Evolutionary conservation across 768 basidiomycete genomes (phyloP).

Genomic region (Lyophyllum atratum): DNA sequence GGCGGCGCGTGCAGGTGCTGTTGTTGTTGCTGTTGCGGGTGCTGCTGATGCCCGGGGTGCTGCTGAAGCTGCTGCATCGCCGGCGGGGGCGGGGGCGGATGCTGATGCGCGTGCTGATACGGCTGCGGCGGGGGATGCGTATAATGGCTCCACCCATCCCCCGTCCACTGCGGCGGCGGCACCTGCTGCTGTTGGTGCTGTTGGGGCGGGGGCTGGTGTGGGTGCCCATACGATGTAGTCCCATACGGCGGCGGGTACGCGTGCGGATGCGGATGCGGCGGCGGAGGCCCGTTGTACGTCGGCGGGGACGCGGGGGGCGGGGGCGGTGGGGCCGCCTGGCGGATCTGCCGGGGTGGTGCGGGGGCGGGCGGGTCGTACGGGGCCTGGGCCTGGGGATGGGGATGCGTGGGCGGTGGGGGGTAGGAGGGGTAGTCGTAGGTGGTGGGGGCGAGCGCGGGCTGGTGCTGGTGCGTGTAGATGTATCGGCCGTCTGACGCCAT

Average conservation of each 20-base stretch:
- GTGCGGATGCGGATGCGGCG: slow-evolving; percentile 34
- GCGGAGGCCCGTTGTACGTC: slow-evolving; percentile 15
- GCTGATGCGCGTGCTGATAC: slow-evolving; percentile 23
- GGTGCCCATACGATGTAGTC: not conserved
- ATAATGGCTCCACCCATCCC: slow-evolving; percentile 36
- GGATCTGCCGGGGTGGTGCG: not conserved
- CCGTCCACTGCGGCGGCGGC: slow-evolving; percentile 35
- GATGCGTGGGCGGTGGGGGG: not conserved
- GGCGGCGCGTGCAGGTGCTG: slow-evolving; percentile 2
- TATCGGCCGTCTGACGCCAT: slow-evolving; percentile 58
- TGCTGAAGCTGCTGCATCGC: slow-evolving; percentile 3
- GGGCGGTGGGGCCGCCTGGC: not conserved
- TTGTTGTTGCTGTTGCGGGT: not conserved
- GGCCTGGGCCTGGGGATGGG: not conserved
- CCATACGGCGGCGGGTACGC: slow-evolving; percentile 10
- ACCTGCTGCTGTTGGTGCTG: slow-evolving; percentile 16
- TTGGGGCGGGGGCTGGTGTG: slow-evolving; percentile 9
- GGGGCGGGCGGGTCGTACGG: not conserved
- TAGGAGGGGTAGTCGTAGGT: not conserved
- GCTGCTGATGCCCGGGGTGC: not conserved
- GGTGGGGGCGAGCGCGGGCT: slow-evolving; percentile 6
- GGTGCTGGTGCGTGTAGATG: slow-evolving; percentile 46
- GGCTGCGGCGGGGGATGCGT: slow-evolving; percentile 10
- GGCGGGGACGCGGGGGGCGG: not conserved
- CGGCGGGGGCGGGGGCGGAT: slow-evolving; percentile 29